phyloP scores from a whole-genome alignment of 345 rosid species.

The Sisymbrium irio region DNA sequence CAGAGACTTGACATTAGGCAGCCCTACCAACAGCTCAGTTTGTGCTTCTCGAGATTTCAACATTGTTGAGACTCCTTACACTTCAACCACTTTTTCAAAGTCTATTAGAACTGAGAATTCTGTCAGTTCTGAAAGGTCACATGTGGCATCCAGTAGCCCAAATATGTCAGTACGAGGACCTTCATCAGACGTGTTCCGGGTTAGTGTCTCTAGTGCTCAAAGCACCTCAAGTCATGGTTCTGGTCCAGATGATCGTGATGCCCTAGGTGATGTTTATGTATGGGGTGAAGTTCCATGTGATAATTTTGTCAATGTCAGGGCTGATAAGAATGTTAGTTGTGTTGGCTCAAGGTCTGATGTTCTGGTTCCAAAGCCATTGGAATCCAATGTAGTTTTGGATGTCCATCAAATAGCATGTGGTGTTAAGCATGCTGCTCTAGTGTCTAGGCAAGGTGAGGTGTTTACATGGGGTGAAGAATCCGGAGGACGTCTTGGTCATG shows the following conservation, averaged over 20 bases:
- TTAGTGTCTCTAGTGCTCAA: constrained; percentile 93
- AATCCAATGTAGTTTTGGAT: constrained; percentile 82
- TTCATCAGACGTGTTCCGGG: constrained; percentile 86
- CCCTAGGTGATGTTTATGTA: constrained; percentile 90
- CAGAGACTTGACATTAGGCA: constrained; percentile 78
- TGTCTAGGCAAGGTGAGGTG: constrained; percentile 89
- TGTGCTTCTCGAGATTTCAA: constrained; percentile 64
- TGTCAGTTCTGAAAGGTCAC: constrained; percentile 68
- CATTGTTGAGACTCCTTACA: constrained; percentile 57
- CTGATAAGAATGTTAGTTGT: constrained; percentile 52
- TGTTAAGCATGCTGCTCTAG: constrained; percentile 83
- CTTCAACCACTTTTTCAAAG: constrained; percentile 52
- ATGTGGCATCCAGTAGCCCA: constrained; percentile 77
- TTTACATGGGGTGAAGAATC: constrained; percentile 98
- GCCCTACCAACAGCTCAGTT: constrained; percentile 82
- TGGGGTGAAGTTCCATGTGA: constrained; percentile 96
- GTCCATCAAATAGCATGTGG: constrained; percentile 91
- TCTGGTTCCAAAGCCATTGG: constrained; percentile 75
- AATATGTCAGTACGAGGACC: constrained; percentile 86
- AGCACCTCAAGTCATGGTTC: constrained; percentile 98
- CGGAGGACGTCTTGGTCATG: constrained; percentile 97
- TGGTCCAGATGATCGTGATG: constrained; percentile 94
- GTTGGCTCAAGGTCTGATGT: constrained; percentile 62
- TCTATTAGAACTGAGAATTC: constrained; percentile 57
- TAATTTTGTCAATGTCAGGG: constrained; percentile 54